Evolutionary conservation across 352 stramenopile genomes (phyloP).

Genomic region (Globisporangium orthogonon): DNA sequence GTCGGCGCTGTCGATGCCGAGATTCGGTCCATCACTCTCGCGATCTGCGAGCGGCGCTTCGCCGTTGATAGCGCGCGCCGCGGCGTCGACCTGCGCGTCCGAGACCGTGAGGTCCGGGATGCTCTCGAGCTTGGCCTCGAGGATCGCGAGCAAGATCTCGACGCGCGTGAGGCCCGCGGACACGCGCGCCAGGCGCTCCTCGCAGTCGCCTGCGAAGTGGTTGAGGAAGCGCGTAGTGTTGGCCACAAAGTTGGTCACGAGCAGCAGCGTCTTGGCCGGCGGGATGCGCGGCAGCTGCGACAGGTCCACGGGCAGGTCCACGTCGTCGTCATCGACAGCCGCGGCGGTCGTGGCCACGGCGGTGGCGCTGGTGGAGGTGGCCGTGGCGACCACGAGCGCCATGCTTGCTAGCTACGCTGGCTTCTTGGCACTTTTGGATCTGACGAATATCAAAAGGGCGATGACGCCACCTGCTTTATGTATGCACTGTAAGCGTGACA

Average conservation of each 20-base stretch:
- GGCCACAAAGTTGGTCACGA: conserved; percentile 85
- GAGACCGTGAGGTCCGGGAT: conserved; percentile 75
- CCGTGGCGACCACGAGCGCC: conserved; percentile 40
- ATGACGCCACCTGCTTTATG: neutral
- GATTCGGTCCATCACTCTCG: conserved; percentile 1
- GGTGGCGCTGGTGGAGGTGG: conserved; percentile 14
- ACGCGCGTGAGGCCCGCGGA: conserved; percentile 72
- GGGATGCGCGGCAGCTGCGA: conserved; percentile 72
- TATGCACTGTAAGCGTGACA: no score
- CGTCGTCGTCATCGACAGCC: conserved; percentile 34
- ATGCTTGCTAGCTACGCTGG: conserved; percentile 7
- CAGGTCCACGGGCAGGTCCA: conserved; percentile 70
- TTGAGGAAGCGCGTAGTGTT: conserved; percentile 87
- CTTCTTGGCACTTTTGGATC: neutral
- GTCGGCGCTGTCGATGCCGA: conserved; percentile 65
- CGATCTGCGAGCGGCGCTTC: conserved; percentile 4
- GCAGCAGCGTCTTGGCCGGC: conserved; percentile 68
- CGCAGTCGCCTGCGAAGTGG: conserved; percentile 79
- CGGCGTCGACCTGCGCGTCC: conserved; percentile 47
- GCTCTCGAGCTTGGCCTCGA: conserved; percentile 81
- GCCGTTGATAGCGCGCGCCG: conserved; percentile 21
- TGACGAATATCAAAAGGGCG: neutral
- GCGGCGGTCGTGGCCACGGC: neutral
- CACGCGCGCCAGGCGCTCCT: conserved; percentile 68
- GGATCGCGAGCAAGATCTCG: conserved; percentile 77